Evolutionary conservation across 306 rosid species (phyloP).

Genomic region (Cucumis melo): DNA sequence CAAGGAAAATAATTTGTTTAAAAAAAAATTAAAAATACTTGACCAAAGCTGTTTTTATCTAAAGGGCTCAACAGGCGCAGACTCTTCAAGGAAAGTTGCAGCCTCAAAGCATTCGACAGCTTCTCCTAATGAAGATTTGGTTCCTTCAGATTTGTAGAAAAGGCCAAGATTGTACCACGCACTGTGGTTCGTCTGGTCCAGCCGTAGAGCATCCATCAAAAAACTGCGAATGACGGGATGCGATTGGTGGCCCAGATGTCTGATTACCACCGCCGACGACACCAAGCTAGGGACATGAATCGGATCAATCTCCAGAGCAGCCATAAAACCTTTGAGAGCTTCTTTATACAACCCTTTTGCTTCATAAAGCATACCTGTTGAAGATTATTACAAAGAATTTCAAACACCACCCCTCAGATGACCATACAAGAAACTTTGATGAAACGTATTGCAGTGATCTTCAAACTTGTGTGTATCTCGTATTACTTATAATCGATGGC

Average conservation of each 20-base stretch:
- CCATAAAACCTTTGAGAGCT: slow-evolving; percentile 42
- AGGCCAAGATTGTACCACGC: slow-evolving; percentile 89
- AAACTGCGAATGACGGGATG: slow-evolving; percentile 37
- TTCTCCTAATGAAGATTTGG: slow-evolving; percentile 34
- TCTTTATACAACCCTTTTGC: slow-evolving; percentile 54
- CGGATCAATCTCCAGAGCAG: slow-evolving; percentile 58
- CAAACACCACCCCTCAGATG: not conserved
- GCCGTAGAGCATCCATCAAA: slow-evolving; percentile 56
- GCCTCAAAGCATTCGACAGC: slow-evolving; percentile 75
- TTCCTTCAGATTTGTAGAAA: slow-evolving; percentile 36
- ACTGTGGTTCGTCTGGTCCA: slow-evolving; percentile 43
- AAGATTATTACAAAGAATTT: not conserved
- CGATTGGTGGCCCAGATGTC: slow-evolving; percentile 20
- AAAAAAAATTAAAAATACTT: not conserved
- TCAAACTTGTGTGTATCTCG: not conserved
- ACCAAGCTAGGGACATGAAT: slow-evolving; percentile 57
- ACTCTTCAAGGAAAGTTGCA: slow-evolving; percentile 57
- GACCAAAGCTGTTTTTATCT: slow-evolving; percentile 23
- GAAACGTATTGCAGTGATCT: not conserved
- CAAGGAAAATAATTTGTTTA: not conserved
- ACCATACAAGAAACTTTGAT: not conserved
- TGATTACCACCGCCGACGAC: slow-evolving; percentile 44
- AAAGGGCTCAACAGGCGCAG: slow-evolving; percentile 77
- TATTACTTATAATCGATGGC: not conserved
- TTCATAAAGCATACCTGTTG: slow-evolving; percentile 46